Evolutionary conservation across 805 yeast genomes (phyloP).

Genomic region (Ogataea paradorogensis): DNA sequence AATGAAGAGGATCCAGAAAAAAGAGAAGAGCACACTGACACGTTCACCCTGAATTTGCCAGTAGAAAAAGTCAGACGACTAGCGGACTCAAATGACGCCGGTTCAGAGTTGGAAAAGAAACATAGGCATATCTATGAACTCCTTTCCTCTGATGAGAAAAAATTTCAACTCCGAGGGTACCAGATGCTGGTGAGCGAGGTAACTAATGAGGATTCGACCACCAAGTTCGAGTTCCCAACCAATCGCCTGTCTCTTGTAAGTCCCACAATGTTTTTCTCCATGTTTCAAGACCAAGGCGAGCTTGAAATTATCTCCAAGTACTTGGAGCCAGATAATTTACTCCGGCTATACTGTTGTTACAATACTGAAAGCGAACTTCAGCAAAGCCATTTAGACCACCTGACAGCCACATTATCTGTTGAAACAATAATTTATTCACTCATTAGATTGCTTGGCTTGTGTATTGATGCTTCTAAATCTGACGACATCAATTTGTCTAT

Average conservation of each 20-base stretch:
- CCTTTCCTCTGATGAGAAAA: constrained; percentile 24
- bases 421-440: constrained; percentile 28
- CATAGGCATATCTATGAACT: constrained; percentile 24
- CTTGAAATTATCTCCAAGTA: constrained; percentile 14
- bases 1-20: constrained; percentile 13
- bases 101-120: constrained; percentile 19
- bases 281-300: constrained; percentile 18
- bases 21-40: constrained; percentile 16
- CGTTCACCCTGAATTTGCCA: constrained; percentile 19
- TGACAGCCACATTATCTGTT: constrained; percentile 17
- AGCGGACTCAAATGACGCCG: constrained; percentile 5
- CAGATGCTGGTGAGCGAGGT: constrained; percentile 2
- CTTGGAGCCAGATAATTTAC: constrained; percentile 28
- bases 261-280: constrained; percentile 22
- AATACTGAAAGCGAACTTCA: constrained; percentile 7
- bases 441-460: constrained; percentile 17
- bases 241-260: constrained; percentile 24
- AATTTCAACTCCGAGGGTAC: constrained; percentile 22
- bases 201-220: not conserved
- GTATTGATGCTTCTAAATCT: constrained; percentile 28
- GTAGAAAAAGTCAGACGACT: constrained; percentile 9
- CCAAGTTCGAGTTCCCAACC: constrained; percentile 21
- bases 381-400: constrained; percentile 1
- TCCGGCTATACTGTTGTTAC: constrained; percentile 26
- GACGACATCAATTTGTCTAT: constrained; percentile 30